Evolutionary conservation across 108 stramenopile genomes (phyloP).

Genomic region (Cylindrotheca closterium): DNA sequence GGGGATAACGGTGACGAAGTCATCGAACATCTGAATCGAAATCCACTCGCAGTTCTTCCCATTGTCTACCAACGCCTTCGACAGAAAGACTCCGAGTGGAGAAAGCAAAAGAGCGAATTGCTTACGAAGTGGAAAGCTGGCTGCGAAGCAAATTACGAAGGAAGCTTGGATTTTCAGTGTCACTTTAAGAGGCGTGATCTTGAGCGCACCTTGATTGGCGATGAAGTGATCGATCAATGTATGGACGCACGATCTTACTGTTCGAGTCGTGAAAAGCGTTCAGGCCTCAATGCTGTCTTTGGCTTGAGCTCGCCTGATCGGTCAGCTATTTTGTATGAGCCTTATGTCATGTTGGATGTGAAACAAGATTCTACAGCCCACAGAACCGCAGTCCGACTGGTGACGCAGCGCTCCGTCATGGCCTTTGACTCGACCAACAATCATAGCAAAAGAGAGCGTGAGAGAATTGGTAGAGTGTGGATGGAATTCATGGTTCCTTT

Average conservation of each 20-base stretch:
- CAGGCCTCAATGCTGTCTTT: conserved; percentile 38
- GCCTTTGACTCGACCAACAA: conserved; percentile 5
- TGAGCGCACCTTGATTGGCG: conserved; percentile 54
- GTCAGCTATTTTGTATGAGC: conserved; percentile 59
- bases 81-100: conserved; percentile 97
- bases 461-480: conserved; percentile 63
- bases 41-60: conserved; percentile 92
- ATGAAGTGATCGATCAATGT: conserved; percentile 68
- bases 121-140: conserved; percentile 60
- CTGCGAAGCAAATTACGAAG: conserved; percentile 62
- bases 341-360: conserved; percentile 50
- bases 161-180: conserved; percentile 63
- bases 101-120: conserved; percentile 65
- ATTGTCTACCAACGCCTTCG: conserved; percentile 92
- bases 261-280: conserved; percentile 46
- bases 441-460: conserved; percentile 16
- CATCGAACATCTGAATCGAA: conserved; percentile 88
- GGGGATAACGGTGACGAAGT: conserved; percentile 89
- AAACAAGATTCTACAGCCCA: conserved; percentile 47
- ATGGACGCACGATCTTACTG: conserved; percentile 49
- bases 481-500: conserved; percentile 74
- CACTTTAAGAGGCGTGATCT: conserved; percentile 55
- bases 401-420: conserved; percentile 31
- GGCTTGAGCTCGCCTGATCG: conserved; percentile 42
- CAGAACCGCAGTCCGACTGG: conserved; percentile 46